Base-by-base conservation (phyloP, 495 filamentous ascomycete species). In the Pyrenopolyporus hunteri region DNA sequence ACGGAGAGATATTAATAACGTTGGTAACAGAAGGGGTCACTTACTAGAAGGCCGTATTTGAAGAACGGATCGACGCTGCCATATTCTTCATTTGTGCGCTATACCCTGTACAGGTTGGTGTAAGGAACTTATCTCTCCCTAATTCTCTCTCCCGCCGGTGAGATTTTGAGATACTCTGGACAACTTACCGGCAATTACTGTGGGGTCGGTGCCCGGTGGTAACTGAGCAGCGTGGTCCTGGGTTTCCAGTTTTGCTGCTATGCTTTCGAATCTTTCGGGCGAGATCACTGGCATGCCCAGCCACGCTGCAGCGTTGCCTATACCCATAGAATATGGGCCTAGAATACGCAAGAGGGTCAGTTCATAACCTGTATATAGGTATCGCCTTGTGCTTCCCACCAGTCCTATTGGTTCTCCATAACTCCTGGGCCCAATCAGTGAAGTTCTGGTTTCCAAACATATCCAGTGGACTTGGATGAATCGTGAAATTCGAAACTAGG, bases 261-360 rank as follows among this genome's bases (percentile, higher is more conserved):
- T 59, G 6, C 55, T 45, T 28, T 69, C 68, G 26, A 64, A 69
- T 6, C 67, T 73, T 2, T 72, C 70, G 0, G 74, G 50, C 0
- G 78, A 75, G 31, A 80, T 75, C 22, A 78, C 76, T 26, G 74
- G 74, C 70, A 76, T 77, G 13, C 74, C 64, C 0, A 80, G 66
- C 76, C 76, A 80, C 6, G 76, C 76, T 1, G 74, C 78, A 0
- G 70, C 72, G 56, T 78, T 79, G 14, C 74, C 73, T 22, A 73
- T 73, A 0, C 74, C 74, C 53, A 81, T 69, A 2, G 76, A 77
- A 47, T 68, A 73, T n/a, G 73, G 75, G 14, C 79, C 70, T 63
- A 37, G 11, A 37, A 2, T 25, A 9, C 11, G 23, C 13, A 4
- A 49, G 28, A n/a, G n/a, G 16, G 36, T 63, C n/a, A 57, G 31